Base-by-base conservation (phyloP, 2,329 filamentous ascomycete species). In the Diaporthe ampelina region DNA sequence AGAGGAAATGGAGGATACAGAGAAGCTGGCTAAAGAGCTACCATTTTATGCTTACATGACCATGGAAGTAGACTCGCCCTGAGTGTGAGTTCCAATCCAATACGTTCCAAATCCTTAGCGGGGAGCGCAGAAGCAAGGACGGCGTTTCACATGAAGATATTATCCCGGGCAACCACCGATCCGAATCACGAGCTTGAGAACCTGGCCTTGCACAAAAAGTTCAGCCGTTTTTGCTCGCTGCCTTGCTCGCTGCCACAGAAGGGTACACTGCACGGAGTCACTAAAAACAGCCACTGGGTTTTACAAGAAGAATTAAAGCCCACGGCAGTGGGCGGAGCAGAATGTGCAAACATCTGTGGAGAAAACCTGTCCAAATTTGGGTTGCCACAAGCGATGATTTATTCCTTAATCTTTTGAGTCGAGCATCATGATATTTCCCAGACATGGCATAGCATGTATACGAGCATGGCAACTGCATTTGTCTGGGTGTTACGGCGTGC, bases 11-110 rank as follows among this genome's bases (percentile, higher is more conserved):
- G 78, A 82, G 19, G 81, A 84, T 13, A 82, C 84, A 29, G 82
- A 85, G 69, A 79, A 81, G n/a, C 81, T 88, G 24, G 86, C 86
- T 6, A 83, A 83, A 68, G 86, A 89, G 78, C 80, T 89, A 15
- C 88, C 88, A 1, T 88, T 88, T 77, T 88, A 85, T 76, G 83
- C 83, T 85, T 86, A 88, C 72, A 86, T 87, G 78, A 86, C 85
- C 74, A 88, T 89, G 85, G 87, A 89, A 76, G 82, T 88, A 72
- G 86, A 87, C 74, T 83, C 83, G 50, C 79, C 81, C n/a, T 82
- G 15, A n/a, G 50, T 54, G 32, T 54, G 45, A 43, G 10, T 63
- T 10, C 35, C 58, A 19, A 11, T 43, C 26, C 56, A 61, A 63
- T 37, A 50, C 32, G n/a, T 52, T 43, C 29, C 69, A 54, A 61